Evolutionary conservation across 495 filamentous ascomycete genomes (phyloP).

Genomic region (Penicillium subrubescens): DNA sequence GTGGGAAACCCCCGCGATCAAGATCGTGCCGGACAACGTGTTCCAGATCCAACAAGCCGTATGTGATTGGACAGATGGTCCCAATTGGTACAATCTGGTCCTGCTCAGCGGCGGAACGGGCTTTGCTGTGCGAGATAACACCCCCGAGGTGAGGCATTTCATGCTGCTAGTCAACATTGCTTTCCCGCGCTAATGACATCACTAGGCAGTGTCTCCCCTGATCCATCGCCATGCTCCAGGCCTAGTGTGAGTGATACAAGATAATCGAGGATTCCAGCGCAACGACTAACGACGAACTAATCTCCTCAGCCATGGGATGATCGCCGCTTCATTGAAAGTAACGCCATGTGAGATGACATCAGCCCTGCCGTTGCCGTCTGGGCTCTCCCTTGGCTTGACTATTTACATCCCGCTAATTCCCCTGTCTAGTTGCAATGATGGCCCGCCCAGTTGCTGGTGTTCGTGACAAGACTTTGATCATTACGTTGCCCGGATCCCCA

Average conservation of each 20-base stretch:
- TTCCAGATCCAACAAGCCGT: slow-evolving; percentile 74
- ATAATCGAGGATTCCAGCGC: background rate
- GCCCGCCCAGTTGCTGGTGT: slow-evolving; percentile 91
- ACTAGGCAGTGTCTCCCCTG: slow-evolving; percentile 74
- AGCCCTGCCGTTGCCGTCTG: slow-evolving; percentile 3
- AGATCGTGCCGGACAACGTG: slow-evolving; percentile 81
- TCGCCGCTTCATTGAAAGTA: slow-evolving; percentile 77
- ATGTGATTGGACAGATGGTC: slow-evolving; percentile 65
- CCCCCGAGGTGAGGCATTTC: slow-evolving; percentile 71
- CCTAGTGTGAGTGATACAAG: slow-evolving; percentile 63
- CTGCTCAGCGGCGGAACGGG: slow-evolving; percentile 92
- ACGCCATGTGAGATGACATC: slow-evolving; percentile 76
- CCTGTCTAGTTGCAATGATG: slow-evolving; percentile 85
- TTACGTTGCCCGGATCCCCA: slow-evolving; percentile 92
- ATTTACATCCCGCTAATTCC: slow-evolving; percentile 23
- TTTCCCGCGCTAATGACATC: slow-evolving; percentile 26
- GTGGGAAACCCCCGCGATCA: slow-evolving; percentile 69
- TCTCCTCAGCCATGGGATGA: slow-evolving; percentile 78
- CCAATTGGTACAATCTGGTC: slow-evolving; percentile 68
- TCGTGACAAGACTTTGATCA: slow-evolving; percentile 77
- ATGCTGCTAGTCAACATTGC: background rate
- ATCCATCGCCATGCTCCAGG: slow-evolving; percentile 88
- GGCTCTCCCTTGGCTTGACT: slow-evolving; percentile 2
- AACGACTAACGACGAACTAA: slow-evolving; percentile 30
- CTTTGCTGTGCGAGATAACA: slow-evolving; percentile 85